phyloP scores from a whole-genome alignment of 163 green algal species.

The Coccomyxa subellipsoidea region DNA sequence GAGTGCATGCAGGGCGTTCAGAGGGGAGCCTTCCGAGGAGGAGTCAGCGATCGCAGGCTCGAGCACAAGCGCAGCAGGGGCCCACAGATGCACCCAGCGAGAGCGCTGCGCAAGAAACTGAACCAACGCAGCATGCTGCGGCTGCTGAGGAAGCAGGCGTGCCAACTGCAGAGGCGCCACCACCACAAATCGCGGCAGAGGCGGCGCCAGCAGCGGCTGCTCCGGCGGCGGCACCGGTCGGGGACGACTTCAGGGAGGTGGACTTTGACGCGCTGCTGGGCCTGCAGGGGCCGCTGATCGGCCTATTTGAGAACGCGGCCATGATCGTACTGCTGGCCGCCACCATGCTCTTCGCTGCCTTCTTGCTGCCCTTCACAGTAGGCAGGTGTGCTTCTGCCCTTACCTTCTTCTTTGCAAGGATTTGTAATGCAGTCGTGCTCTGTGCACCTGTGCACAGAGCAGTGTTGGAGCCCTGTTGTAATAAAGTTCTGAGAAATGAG shows the following conservation, averaged over 20 bases:
- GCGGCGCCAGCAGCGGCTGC: no score
- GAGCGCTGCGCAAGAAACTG: neutral
- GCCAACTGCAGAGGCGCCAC: neutral
- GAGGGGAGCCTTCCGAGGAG: neutral
- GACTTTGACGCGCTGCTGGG: slow-evolving; percentile 19
- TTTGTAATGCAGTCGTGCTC: no score
- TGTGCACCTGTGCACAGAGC: no score
- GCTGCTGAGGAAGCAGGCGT: neutral
- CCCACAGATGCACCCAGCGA: neutral
- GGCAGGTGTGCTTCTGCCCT: slow-evolving; percentile 10
- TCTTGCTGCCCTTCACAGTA: slow-evolving; percentile 18
- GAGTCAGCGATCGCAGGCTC: neutral
- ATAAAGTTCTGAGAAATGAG: no score
- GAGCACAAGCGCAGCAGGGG: neutral
- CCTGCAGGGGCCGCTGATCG: slow-evolving; percentile 11
- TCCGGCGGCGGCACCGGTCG: neutral
- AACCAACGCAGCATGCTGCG: neutral
- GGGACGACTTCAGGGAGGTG: slow-evolving; percentile 10
- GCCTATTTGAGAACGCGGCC: slow-evolving; percentile 22
- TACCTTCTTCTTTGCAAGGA: no score
- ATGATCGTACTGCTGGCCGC: slow-evolving; percentile 12
- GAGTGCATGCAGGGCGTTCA: neutral
- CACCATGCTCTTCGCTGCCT: slow-evolving; percentile 2
- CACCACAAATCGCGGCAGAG: neutral
- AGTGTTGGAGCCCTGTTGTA: no score